Evolutionary conservation across 768 basidiomycete genomes (phyloP), one percentile per base, ranked within the genome.

Genomic region (Brasilioporus rufonigricans): DNA sequence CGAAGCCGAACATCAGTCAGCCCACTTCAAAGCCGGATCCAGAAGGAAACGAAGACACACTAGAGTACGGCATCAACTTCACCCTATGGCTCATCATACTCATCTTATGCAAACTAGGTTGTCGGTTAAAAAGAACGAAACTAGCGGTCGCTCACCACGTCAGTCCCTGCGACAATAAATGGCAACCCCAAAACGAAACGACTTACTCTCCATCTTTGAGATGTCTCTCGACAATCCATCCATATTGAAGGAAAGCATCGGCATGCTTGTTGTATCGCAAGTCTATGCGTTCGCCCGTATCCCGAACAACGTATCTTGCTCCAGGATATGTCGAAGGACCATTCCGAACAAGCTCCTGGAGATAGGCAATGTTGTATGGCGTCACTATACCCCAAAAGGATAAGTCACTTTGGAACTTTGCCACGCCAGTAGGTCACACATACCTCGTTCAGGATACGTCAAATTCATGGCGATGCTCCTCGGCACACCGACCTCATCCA

Each of bases 11-110:
- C 29, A 74, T 72, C 67, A 59, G 53, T 38, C 32, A 49, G 12
- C 14, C 32, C 56, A 35, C 48, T 48, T n/a, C 23, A n/a, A 48
- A 43, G n/a, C 18, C n/a, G n/a, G n/a, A n/a, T 5, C 21, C 1
- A 3, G 24, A 55, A 48, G 10, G 19, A 6, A 9, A 52, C 35
- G 21, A 49, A 2, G 9, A 81, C 93, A 71, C 65, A 95, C 93
- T 98, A 21, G 95, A 98, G 73, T 98, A 98, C 13, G 92, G 91
- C 94, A 98, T 97, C 56, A 98, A 76, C 65, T 90, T 93, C 29
- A 98, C 91, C 33, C 95, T 86, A 76, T 98, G 97, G 72, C 91
- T 91, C 97, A 98, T 98, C 97, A 98, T 98, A 80, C 93, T 96
- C 97, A 98, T 98, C 74, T 99, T 99, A 73, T 99, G 97, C 72